These are phyloP conservation scores for Artemisia tridentata DNA, from an alignment of 129 eudicot species.

Conservation along the genomic window DNA sequence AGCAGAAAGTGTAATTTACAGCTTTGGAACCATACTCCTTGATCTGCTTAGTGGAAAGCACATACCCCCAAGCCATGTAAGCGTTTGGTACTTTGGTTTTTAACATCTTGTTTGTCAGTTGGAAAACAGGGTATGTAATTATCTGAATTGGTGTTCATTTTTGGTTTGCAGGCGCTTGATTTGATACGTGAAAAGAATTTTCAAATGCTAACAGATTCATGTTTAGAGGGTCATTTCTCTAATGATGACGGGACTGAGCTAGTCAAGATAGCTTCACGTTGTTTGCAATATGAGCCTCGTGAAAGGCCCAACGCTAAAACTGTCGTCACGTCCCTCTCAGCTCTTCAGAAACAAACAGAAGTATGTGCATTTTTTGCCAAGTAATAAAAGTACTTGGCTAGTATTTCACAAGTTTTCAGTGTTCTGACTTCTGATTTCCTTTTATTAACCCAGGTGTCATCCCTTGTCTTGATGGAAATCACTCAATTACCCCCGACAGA, in stretches of 20 bases:
- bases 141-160: not conserved
- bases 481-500: not conserved
- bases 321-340: not conserved
- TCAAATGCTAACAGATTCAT: slow-evolving; percentile 17
- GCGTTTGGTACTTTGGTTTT: not conserved
- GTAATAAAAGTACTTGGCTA: not conserved
- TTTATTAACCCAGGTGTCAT: not conserved
- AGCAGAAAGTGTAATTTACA: slow-evolving; percentile 11
- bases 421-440: not conserved
- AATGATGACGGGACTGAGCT: slow-evolving; percentile 11
- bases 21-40: slow-evolving; percentile 15
- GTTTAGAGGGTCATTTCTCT: slow-evolving; percentile 16
- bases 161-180: slow-evolving; percentile 9
- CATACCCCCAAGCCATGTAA: slow-evolving; percentile 10
- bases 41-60: slow-evolving; percentile 15
- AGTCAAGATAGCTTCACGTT: slow-evolving; percentile 7
- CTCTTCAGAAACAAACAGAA: slow-evolving; percentile 10
- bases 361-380: not conserved
- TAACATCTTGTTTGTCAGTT: not conserved
- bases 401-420: not conserved
- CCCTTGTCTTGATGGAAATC: slow-evolving; percentile 4
- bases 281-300: slow-evolving; percentile 17
- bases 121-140: not conserved
- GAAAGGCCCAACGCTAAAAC: slow-evolving; percentile 14
- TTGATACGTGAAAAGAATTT: slow-evolving; percentile 10